Evolutionary conservation across 306 rosid species (phyloP).

Genomic region (Citrullus mucosospermus): DNA sequence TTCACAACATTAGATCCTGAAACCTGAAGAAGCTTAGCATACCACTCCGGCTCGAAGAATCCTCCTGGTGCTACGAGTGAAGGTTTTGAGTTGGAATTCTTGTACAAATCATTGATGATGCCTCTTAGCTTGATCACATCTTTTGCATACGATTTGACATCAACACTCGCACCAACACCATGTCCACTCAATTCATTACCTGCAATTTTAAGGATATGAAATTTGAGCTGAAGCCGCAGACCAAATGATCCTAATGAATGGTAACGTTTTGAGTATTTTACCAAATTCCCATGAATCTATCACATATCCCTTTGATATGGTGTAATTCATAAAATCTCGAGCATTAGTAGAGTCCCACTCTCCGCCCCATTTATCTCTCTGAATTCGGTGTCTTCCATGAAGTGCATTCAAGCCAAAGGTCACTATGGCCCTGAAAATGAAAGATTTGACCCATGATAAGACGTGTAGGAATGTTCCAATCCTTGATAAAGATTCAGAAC

Average conservation of each 20-base stretch:
- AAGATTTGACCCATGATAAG: not conserved
- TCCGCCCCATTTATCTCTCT: constrained; percentile 52
- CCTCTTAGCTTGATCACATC: constrained; percentile 58
- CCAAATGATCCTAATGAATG: not conserved
- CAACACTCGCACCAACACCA: constrained; percentile 75
- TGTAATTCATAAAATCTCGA: constrained; percentile 46
- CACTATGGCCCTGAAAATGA: constrained; percentile 49
- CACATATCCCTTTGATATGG: constrained; percentile 53
- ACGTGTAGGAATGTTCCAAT: not conserved
- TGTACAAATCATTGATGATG: constrained; percentile 35
- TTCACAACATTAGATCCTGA: constrained; percentile 58
- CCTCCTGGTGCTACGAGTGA: constrained; percentile 93
- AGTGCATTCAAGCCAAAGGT: constrained; percentile 95
- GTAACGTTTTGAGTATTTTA: constrained; percentile 13
- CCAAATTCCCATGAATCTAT: constrained; percentile 94
- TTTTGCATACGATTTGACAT: constrained; percentile 59
- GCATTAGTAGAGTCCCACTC: constrained; percentile 73
- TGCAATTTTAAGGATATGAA: constrained; percentile 1
- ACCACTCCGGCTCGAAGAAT: constrained; percentile 67
- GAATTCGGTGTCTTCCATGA: constrained; percentile 47
- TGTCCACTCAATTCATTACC: constrained; percentile 89
- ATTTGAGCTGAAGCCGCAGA: not conserved
- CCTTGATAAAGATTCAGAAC: not conserved
- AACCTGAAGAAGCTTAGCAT: constrained; percentile 49
- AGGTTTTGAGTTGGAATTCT: constrained; percentile 35